Evolutionary conservation across 2,329 filamentous ascomycete species (phyloP).

Genomic region (Ceratocystis variospora): DNA sequence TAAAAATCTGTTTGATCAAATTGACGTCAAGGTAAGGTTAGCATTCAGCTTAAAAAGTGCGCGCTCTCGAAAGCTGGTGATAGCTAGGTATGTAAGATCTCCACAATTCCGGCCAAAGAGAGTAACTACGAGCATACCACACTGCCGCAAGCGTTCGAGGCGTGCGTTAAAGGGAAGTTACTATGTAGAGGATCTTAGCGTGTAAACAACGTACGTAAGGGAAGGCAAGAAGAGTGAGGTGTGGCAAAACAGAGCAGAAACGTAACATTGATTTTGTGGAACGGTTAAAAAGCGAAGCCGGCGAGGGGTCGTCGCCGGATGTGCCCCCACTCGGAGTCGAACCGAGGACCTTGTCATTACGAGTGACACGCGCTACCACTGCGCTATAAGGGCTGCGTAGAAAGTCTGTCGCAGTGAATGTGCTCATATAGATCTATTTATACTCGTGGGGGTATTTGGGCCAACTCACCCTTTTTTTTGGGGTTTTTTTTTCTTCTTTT

Average conservation of each 20-base stretch:
- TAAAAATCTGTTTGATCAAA: neutral
- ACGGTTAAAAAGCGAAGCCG: neutral
- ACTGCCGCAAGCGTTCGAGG: neutral
- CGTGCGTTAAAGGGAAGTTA: neutral
- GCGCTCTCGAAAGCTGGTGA: neutral
- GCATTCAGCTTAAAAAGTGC: neutral
- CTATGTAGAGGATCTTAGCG: neutral
- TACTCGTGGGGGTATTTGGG: no score
- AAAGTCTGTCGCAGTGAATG: no score
- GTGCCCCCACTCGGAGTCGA: constrained; percentile 28
- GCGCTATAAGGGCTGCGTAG: constrained; percentile 25
- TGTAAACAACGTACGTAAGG: neutral
- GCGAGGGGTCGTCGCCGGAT: neutral
- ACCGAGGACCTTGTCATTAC: constrained; percentile 29
- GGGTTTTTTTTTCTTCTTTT: no score
- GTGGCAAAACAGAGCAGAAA: neutral
- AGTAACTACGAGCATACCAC: neutral
- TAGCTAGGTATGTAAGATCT: neutral
- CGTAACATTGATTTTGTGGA: neutral
- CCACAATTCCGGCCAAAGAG: neutral
- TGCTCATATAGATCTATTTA: no score
- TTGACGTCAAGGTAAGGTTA: neutral
- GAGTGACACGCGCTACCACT: constrained; percentile 29
- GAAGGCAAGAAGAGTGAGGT: constrained; percentile 7
- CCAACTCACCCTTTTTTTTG: no score